These are phyloP conservation scores for Tranzscheliella williamsii DNA, from an alignment of 1,284 basidiomycete genomes.

Conservation along the genomic window DNA sequence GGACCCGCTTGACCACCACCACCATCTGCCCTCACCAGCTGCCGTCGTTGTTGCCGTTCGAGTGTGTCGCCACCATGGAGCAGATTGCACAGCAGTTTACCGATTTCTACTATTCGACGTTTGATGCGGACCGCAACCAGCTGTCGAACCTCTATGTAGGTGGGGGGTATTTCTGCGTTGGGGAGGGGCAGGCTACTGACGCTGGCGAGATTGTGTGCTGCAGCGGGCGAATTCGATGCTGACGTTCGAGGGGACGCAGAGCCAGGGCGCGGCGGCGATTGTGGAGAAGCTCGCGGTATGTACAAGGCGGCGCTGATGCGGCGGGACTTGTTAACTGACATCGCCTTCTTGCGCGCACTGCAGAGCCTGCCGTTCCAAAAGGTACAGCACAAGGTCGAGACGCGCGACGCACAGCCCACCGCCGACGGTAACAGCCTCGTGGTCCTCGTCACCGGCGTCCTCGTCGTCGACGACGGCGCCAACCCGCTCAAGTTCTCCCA, in stretches of 20 bases:
- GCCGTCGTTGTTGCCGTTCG: neutral
- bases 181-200: neutral
- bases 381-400: conserved; percentile 81
- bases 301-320: too few relatives aligned
- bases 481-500: conserved; percentile 26
- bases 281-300: conserved; percentile 78
- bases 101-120: conserved; percentile 64
- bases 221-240: conserved; percentile 86
- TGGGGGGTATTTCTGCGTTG: too few relatives aligned
- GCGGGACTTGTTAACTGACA: too few relatives aligned
- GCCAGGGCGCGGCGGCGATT: conserved; percentile 70
- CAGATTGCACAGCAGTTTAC: conserved; percentile 58
- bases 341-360: too few relatives aligned
- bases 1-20: too few relatives aligned
- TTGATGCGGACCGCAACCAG: conserved; percentile 68
- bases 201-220: neutral
- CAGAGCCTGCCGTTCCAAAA: conserved; percentile 79
- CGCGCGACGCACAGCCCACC: conserved; percentile 87
- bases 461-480: conserved; percentile 63
- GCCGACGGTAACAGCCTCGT: conserved; percentile 71
- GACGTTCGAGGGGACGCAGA: conserved; percentile 75
- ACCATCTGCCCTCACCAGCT: neutral
- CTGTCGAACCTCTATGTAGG: conserved; percentile 76
- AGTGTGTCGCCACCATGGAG: conserved; percentile 46
- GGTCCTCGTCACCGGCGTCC: conserved; percentile 84